Evolutionary conservation across 2,329 filamentous ascomycete genomes (phyloP).

Genomic region (Cytospora mali): DNA sequence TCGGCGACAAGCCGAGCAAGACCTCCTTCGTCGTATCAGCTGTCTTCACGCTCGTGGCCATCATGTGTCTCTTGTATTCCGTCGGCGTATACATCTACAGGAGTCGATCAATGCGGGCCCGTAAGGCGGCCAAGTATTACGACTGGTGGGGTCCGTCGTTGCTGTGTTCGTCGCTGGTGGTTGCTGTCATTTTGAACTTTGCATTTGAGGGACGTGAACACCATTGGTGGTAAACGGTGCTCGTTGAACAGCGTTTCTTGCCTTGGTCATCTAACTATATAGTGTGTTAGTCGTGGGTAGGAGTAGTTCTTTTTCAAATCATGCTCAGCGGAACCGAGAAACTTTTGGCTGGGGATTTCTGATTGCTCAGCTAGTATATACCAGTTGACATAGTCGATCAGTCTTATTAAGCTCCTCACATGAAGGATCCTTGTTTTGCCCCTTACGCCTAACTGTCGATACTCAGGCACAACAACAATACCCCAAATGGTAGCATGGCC

Average conservation of each 20-base stretch:
- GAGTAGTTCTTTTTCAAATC: not conserved
- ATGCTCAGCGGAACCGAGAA: not conserved
- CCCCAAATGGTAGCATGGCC: no score
- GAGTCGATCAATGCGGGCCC: conserved; percentile 79
- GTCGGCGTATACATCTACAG: conserved; percentile 86
- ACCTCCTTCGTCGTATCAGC: conserved; percentile 71
- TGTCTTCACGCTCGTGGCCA: conserved; percentile 80
- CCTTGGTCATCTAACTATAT: not conserved
- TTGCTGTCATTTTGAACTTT: conserved; percentile 79
- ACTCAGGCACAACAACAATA: no score
- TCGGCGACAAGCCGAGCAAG: conserved; percentile 61
- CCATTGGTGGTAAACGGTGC: conserved; percentile 49
- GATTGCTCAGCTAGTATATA: not conserved
- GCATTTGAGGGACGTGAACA: conserved; percentile 71
- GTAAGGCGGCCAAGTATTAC: conserved; percentile 87
- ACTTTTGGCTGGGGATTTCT: not conserved
- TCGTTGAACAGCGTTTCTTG: not conserved
- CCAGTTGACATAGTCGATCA: no score
- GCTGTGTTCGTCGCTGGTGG: conserved; percentile 73
- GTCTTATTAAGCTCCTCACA: no score
- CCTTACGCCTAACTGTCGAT: no score
- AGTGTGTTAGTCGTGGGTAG: conserved; percentile 6
- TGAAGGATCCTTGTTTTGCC: no score
- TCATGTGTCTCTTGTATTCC: conserved; percentile 78
- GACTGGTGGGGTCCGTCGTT: conserved; percentile 83